Evolutionary conservation across 129 eudicot species (phyloP), one percentile per base, ranked within the genome.

Genomic region (Deinandra increscens): DNA sequence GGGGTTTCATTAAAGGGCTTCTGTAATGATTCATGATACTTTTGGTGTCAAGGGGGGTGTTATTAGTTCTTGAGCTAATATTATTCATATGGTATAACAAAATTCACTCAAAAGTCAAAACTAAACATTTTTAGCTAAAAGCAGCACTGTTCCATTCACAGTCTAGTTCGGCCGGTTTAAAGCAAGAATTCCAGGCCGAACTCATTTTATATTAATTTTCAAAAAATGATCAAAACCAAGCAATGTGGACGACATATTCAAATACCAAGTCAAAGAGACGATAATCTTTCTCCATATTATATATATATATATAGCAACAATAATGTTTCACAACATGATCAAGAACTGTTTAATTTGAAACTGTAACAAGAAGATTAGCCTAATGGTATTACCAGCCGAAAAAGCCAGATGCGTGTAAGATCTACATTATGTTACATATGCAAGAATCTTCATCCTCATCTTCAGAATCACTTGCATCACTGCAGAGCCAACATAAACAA

Each of bases 391-490:
- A 59, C 64, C 56, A 60, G 50, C 76, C 76, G 26, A 36, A 3
- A 68, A 19, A 49, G 31, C 58, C 26, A 45, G 66, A 36, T 36
- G 36, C 33, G 31, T 64, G 73, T 71, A 63, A 70, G 64, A 69
- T 76, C 78, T 84, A 84, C 88, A 84, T 77, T 70, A 84, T 71
- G 76, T 41, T 80, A 80, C 88, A 84, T 15, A 80, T 54, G 76
- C 88, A 84, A 73, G 82, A 19, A 77, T 84, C 85, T 7, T 69
- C 73, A 36, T 83, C 88, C 23, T 84, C 85, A 9, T 83, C 84
- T 67, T 84, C 88, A 10, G 85, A 80, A 63, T 83, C 88, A 64
- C 88, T 80, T 42, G 13, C 78, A 18, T 83, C 88, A 68, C 88
- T 80, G 84, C 79, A 80, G 37, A 36, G 42, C 69, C 76, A 60